Conservation (phyloP, 179 eudicot species). For the Carnegiea gigantea region DNA sequence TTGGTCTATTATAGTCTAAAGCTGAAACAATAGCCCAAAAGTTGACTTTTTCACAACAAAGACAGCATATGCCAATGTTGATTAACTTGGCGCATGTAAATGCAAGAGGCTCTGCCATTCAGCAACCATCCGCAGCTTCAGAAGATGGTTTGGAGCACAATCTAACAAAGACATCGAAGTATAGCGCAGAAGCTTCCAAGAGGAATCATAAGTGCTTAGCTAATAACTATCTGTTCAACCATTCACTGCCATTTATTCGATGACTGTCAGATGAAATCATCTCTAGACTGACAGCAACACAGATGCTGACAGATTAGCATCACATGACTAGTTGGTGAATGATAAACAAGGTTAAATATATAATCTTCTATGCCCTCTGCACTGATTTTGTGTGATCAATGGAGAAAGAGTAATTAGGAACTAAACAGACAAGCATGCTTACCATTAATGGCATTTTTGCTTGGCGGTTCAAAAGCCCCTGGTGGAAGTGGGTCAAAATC, state of each 20-base stretch:
- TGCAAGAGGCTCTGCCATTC: background rate
- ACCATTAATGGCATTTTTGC: conserved; percentile 48
- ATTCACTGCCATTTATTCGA: background rate
- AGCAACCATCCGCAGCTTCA: background rate
- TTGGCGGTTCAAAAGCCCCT: conserved; percentile 78
- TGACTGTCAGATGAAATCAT: background rate
- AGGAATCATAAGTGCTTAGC: background rate
- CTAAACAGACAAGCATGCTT: conserved; percentile 1
- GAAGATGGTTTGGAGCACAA: background rate
- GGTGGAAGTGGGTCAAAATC: conserved; percentile 95
- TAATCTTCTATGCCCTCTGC: background rate
- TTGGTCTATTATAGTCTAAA: background rate
- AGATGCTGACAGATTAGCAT: background rate
- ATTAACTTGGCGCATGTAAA: background rate
- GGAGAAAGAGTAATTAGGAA: background rate
- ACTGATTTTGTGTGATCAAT: background rate
- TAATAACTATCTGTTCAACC: conserved; percentile 11
- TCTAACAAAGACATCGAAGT: background rate
- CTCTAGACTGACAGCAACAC: background rate
- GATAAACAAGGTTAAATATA: background rate
- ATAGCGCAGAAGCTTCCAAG: background rate
- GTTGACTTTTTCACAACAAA: background rate
- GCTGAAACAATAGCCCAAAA: background rate
- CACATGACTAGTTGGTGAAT: background rate
- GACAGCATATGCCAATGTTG: background rate